A percentile compares a stretch with the other conserved stretches of the same genome.
Conservation (phyloP, 2,329 filamentous ascomycete genomes). For the Ceratocystis huliohia region DNA sequence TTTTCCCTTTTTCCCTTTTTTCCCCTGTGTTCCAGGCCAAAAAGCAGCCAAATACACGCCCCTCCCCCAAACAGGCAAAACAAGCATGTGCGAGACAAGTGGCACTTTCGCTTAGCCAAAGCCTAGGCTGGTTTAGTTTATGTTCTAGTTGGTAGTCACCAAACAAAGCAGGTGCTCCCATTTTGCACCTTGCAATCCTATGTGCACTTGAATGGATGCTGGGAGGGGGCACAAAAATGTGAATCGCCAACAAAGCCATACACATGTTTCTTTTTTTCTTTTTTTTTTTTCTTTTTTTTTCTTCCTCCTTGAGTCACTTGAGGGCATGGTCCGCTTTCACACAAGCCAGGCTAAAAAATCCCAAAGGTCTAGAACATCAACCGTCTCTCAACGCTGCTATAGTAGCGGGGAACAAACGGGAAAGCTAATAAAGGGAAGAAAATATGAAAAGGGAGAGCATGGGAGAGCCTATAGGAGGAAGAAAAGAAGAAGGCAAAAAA, state of each 20-base stretch:
- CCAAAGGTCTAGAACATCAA: neutral
- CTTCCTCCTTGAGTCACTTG: no score
- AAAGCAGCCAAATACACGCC: neutral
- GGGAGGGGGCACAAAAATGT: neutral
- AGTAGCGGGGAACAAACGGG: neutral
- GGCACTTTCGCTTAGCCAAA: conserved; percentile 8
- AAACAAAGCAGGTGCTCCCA: neutral
- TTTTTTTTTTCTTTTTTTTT: no score
- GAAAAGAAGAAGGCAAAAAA: neutral
- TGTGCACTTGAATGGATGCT: no score
- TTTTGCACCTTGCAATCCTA: no score
- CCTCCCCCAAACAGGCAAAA: neutral
- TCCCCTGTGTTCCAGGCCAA: neutral
- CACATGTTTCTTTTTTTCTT: neutral
- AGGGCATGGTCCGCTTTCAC: no score
- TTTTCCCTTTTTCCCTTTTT: neutral
- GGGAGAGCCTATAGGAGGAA: neutral
- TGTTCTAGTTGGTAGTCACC: neutral
- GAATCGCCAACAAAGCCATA: neutral
- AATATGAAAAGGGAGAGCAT: neutral
- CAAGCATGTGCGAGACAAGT: conserved; percentile 8
- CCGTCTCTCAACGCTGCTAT: neutral
- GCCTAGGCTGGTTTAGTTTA: neutral
- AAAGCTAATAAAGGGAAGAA: neutral
- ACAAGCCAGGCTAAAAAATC: neutral